Evolutionary conservation across 768 basidiomycete species (phyloP).

Genomic region (Suillus luteus): DNA sequence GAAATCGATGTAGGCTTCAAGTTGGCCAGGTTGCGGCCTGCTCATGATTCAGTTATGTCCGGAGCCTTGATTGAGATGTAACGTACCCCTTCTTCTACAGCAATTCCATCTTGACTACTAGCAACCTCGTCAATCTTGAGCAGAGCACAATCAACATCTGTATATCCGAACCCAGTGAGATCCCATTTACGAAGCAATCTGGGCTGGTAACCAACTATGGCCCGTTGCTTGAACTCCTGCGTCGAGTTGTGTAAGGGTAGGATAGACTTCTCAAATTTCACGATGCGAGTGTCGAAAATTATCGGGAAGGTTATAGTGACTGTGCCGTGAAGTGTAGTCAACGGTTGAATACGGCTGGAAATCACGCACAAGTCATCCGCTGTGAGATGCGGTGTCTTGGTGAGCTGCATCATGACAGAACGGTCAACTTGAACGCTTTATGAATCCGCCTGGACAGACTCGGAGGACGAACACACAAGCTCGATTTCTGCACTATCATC

Average conservation of each 20-base stretch:
- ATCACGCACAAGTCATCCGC: slow-evolving; percentile 75
- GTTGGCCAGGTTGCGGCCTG: slow-evolving; percentile 72
- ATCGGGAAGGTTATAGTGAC: slow-evolving; percentile 67
- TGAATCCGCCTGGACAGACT: neutral
- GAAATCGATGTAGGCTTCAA: slow-evolving; percentile 67
- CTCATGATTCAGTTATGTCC: neutral
- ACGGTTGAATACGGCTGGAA: neutral
- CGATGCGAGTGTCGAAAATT: slow-evolving; percentile 80
- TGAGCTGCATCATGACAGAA: slow-evolving; percentile 50
- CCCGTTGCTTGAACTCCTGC: slow-evolving; percentile 70
- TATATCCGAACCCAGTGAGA: neutral
- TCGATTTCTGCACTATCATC: slow-evolving; percentile 78
- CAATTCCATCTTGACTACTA: slow-evolving; percentile 72
- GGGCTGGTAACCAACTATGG: slow-evolving; percentile 54
- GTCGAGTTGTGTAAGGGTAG: slow-evolving; percentile 79
- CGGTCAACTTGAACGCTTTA: neutral
- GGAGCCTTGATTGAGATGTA: slow-evolving; percentile 8
- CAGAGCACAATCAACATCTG: slow-evolving; percentile 82
- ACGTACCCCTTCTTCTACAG: slow-evolving; percentile 75
- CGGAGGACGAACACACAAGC: slow-evolving; percentile 49
- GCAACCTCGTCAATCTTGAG: slow-evolving; percentile 79
- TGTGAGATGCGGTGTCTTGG: slow-evolving; percentile 88
- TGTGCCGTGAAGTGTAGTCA: slow-evolving; percentile 25
- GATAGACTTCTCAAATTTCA: slow-evolving; percentile 84
- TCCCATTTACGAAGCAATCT: neutral